Conservation (phyloP, 2,329 filamentous ascomycete species). For the Cercospora sp. region DNA sequence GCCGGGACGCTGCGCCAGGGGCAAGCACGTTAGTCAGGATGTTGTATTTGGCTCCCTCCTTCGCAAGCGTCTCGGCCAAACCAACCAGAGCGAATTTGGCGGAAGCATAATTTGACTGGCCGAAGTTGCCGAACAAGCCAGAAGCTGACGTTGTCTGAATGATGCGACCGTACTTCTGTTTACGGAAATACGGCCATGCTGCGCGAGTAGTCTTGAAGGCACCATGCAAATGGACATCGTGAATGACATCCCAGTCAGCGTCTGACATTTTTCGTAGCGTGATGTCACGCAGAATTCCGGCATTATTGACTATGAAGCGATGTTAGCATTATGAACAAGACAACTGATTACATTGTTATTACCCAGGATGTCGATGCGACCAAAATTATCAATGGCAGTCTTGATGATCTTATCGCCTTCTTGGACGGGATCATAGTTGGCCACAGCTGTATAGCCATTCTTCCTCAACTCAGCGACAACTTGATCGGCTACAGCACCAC, state of each 20-base stretch:
- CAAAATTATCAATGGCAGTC: conserved; percentile 73
- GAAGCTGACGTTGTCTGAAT: conserved; percentile 94
- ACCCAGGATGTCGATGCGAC: conserved; percentile 78
- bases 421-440: conserved; percentile 93
- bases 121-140: conserved; percentile 97
- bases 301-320: conserved; percentile 75
- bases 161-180: conserved; percentile 95
- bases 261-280: conserved; percentile 98
- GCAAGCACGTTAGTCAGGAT: conserved; percentile 91
- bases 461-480: conserved; percentile 79
- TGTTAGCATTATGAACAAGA: background rate
- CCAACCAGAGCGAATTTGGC: conserved; percentile 93
- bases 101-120: conserved; percentile 93
- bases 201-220: conserved; percentile 97
- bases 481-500: conserved; percentile 66
- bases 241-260: conserved; percentile 89
- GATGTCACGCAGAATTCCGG: conserved; percentile 87
- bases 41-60: conserved; percentile 96
- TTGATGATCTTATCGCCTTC: conserved; percentile 91
- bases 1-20: conserved; percentile 89
- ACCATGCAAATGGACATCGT: conserved; percentile 85
- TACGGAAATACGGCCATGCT: conserved; percentile 97
- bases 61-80: conserved; percentile 93
- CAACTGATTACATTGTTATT: conserved; percentile 56
- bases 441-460: conserved; percentile 88